These are phyloP conservation scores for Verticillium nonalfalfae DNA, from an alignment of 2,329 filamentous ascomycete genomes.

Conservation along the genomic window DNA sequence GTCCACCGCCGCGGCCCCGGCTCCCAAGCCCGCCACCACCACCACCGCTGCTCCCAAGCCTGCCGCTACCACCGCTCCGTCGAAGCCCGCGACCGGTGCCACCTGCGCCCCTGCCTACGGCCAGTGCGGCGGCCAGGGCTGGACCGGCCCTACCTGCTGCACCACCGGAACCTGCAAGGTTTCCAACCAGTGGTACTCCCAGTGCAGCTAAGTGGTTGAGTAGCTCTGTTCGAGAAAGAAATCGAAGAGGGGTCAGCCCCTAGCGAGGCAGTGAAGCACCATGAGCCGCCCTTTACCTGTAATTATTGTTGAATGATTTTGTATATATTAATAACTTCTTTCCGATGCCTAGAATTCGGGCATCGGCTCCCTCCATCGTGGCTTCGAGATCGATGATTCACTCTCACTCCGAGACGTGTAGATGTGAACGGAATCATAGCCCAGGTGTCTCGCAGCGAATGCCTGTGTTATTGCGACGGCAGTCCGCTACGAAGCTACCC, in stretches of 20 bases:
- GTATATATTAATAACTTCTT: too few relatives aligned
- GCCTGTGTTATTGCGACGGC: too few relatives aligned
- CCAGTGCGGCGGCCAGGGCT: constrained; percentile 17
- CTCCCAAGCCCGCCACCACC: background rate
- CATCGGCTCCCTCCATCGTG: too few relatives aligned
- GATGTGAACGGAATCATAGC: too few relatives aligned
- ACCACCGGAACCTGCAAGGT: constrained; percentile 19
- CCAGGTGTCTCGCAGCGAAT: too few relatives aligned
- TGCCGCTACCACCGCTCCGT: background rate
- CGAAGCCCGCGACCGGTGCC: constrained; percentile 1
- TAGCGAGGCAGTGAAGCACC: too few relatives aligned
- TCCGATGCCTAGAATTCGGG: too few relatives aligned
- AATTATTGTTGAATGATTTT: too few relatives aligned
- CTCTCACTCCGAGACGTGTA: too few relatives aligned
- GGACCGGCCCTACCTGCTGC: constrained; percentile 18
- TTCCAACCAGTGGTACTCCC: constrained; percentile 18
- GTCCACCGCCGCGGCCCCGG: background rate
- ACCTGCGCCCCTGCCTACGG: constrained; percentile 13
- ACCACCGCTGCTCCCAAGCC: background rate
- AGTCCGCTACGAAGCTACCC: too few relatives aligned
- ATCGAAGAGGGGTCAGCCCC: background rate
- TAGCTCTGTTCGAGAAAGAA: background rate
- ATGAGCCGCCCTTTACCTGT: too few relatives aligned
- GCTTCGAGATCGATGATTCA: too few relatives aligned
- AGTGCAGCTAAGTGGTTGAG: constrained; percentile 15